These are phyloP conservation scores for Xylariaceae sp. DNA, from an alignment of 2,329 filamentous ascomycete species.

Conservation along the genomic window DNA sequence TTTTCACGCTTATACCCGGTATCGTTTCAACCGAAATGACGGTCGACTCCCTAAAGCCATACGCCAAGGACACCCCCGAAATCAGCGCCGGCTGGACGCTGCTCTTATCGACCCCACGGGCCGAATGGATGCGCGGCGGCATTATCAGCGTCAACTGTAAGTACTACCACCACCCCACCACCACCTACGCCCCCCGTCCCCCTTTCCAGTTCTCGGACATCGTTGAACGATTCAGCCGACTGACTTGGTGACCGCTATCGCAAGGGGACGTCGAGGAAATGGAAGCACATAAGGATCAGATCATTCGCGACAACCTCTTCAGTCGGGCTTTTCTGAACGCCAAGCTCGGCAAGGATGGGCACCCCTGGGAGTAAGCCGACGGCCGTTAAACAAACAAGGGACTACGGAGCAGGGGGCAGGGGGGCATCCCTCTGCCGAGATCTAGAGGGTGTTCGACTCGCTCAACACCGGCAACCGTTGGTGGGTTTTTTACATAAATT, in stretches of 20 bases:
- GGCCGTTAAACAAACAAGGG: background rate
- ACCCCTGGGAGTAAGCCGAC: conserved; percentile 10
- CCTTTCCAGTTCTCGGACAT: conserved; percentile 4
- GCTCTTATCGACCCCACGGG: conserved; percentile 9
- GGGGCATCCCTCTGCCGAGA: too few species aligned
- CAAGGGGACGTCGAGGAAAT: conserved; percentile 16
- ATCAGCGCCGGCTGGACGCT: conserved; percentile 9
- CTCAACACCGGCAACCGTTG: too few species aligned
- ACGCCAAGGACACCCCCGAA: conserved; percentile 6
- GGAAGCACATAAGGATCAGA: conserved; percentile 15
- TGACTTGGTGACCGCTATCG: too few species aligned
- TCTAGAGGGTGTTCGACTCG: too few species aligned
- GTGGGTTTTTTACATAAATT: too few species aligned
- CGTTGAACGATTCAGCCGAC: too few species aligned
- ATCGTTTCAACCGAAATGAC: conserved; percentile 9
- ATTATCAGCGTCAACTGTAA: conserved; percentile 15
- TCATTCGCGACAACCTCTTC: conserved; percentile 10
- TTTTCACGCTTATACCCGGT: conserved; percentile 10
- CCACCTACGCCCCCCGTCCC: too few species aligned
- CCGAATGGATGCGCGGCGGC: conserved; percentile 15
- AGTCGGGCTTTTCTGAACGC: conserved; percentile 13
- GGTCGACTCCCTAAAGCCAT: conserved; percentile 9
- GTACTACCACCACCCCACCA: too few species aligned
- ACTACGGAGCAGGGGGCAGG: background rate
- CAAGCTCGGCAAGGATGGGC: conserved; percentile 13